Conservation (phyloP, 2,329 filamentous ascomycete genomes). For the Hymenoscyphus occultus region DNA sequence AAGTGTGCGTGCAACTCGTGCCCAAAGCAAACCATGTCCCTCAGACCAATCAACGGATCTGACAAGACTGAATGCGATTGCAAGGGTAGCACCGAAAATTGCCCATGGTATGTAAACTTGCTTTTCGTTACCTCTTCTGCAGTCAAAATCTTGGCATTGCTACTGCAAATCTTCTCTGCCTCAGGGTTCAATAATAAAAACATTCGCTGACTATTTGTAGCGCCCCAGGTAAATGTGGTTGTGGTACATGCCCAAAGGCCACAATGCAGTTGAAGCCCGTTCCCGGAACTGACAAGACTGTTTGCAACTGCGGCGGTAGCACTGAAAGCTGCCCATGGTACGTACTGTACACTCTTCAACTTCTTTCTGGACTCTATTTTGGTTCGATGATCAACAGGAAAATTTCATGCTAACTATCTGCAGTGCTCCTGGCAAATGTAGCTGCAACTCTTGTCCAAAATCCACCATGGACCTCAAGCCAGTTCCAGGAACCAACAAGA, state of each 20-base stretch:
- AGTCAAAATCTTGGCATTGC: too few relatives aligned
- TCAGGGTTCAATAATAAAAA: background rate
- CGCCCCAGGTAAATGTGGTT: constrained; percentile 40
- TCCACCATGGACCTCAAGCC: constrained; percentile 41
- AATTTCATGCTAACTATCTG: constrained; percentile 37
- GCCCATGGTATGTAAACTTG: background rate
- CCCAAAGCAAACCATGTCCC: constrained; percentile 40
- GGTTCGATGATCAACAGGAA: constrained; percentile 38
- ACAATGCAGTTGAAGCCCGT: constrained; percentile 38
- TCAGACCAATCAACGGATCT: constrained; percentile 33
- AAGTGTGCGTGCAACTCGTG: constrained; percentile 34
- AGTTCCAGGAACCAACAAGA: constrained; percentile 37
- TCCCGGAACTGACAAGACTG: constrained; percentile 39
- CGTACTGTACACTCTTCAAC: too few relatives aligned
- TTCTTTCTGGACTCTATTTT: constrained; percentile 29
- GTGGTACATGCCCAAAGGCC: constrained; percentile 38
- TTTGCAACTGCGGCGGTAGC: constrained; percentile 40
- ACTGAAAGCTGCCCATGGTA: constrained; percentile 37
- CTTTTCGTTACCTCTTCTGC: too few relatives aligned
- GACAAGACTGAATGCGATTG: background rate
- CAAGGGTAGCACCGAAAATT: background rate
- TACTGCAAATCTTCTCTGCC: too few relatives aligned
- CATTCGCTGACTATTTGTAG: constrained; percentile 35
- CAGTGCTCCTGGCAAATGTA: constrained; percentile 36
- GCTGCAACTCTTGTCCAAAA: constrained; percentile 40